phyloP scores from a whole-genome alignment of 106 monocot genomes.

The Allium sativum region DNA sequence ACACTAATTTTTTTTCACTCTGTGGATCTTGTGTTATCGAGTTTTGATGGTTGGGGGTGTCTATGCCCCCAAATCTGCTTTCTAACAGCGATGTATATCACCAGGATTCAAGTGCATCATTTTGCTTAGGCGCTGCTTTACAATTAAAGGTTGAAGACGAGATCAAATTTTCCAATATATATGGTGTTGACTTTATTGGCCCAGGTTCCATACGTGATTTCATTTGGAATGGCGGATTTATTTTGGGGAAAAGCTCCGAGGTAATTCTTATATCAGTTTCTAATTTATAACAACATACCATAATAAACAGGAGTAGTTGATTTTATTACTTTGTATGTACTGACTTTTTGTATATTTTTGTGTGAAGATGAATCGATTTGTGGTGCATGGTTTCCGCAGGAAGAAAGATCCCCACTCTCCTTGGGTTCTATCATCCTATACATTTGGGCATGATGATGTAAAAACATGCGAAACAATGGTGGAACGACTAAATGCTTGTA shows the following conservation, averaged over 20 bases:
- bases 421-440: constrained; percentile 51
- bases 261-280: constrained; percentile 11
- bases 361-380: constrained; percentile 69
- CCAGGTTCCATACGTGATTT: constrained; percentile 32
- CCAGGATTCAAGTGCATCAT: constrained; percentile 26
- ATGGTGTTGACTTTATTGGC: constrained; percentile 54
- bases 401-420: constrained; percentile 20
- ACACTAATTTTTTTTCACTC: neutral
- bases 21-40: neutral
- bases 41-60: neutral
- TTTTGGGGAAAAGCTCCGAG: constrained; percentile 25
- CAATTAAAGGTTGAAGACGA: constrained; percentile 25
- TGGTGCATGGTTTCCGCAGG: constrained; percentile 47
- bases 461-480: constrained; percentile 52
- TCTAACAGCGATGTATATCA: constrained; percentile 6
- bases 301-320: neutral
- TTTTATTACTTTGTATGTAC: neutral
- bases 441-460: constrained; percentile 66
- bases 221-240: constrained; percentile 10
- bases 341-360: constrained; percentile 13
- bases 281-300: neutral
- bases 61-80: neutral
- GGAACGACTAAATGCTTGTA: constrained; percentile 25
- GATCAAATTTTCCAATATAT: constrained; percentile 60
- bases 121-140: constrained; percentile 33